These are phyloP conservation scores for Larix kaempferi DNA, from an alignment of 75 land plant species.

Conservation along the genomic window DNA sequence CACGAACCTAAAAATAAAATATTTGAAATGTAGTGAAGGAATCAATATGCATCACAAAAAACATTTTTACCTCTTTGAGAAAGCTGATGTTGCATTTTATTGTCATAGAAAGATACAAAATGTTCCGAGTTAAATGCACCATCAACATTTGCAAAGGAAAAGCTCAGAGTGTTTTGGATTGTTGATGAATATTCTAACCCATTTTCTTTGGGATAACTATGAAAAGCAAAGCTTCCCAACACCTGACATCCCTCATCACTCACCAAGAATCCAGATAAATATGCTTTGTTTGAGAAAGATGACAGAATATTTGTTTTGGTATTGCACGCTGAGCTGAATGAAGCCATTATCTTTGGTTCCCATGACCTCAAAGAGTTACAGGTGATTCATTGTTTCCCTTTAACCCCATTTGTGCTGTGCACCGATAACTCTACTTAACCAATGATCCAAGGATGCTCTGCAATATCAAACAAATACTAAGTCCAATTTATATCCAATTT, in stretches of 20 bases:
- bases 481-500: conserved; percentile 3
- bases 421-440: background rate
- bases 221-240: conserved; percentile 41
- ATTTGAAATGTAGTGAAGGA: background rate
- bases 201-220: conserved; percentile 13
- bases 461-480: background rate
- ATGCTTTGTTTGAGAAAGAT: conserved; percentile 43
- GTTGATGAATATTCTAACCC: conserved; percentile 19
- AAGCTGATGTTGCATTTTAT: background rate
- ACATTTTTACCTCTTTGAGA: conserved; percentile 1
- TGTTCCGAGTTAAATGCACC: background rate
- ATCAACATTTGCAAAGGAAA: conserved; percentile 30
- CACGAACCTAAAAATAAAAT: background rate
- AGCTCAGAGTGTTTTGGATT: conserved; percentile 34
- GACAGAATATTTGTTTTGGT: conserved; percentile 17
- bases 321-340: conserved; percentile 16
- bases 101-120: background rate
- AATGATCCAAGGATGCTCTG: conserved; percentile 57
- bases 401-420: too few relatives aligned
- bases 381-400: background rate
- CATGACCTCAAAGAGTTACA: background rate
- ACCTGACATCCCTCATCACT: conserved; percentile 12
- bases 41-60: background rate
- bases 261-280: conserved; percentile 40
- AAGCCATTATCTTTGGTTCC: conserved; percentile 1